Base-by-base conservation (phyloP, 805 yeast species). In the Zygoascus tannicola region DNA sequence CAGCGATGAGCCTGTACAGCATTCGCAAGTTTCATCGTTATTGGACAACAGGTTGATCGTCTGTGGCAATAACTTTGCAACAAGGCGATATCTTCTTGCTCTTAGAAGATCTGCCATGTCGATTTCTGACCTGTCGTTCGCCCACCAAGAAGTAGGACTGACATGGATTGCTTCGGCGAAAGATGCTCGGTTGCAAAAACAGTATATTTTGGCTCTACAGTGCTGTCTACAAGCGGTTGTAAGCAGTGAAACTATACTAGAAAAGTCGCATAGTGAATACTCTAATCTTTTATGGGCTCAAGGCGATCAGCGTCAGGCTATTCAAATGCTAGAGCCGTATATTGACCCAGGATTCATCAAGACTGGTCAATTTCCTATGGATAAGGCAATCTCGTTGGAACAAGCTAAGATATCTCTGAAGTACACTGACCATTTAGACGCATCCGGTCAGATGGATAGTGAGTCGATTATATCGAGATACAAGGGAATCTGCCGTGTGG, bases 361-460 rank as follows among this genome's bases (percentile, higher is more conserved):
- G 32, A 35, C 20, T 26, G 40, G 40, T 14, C 40, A 37, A 23
- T 22, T 40, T 33, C 22, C 37, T 8, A 16, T 22, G 32, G 38
- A 30, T 14, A 19, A 28, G 16, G 22, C 32, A 12, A 35, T 49
- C 12, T 10, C 44, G 8, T 45, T 44, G 10, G 41, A 42, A 14
- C 35, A 44, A 30, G 69, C 76, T 1, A 54, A 68, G 40, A 74
- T 78, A n/a, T 82, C 84, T 43, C 64, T 88, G 39, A 80, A 80
- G 46, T 85, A 85, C 56, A 85, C 96, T 0, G 76, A 79, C 50
- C 92, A 97, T 97, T 66, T 87, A 15, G 95, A 87, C 56, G 69
- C 69, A 30, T 84, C 96, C 0, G 88, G 86, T 41, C 88, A 85
- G 56, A 81, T 87, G 26, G 79, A 86, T 5, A 78, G 94, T 5